Conservation (phyloP, 768 basidiomycete species). For the Suillus lakei region DNA sequence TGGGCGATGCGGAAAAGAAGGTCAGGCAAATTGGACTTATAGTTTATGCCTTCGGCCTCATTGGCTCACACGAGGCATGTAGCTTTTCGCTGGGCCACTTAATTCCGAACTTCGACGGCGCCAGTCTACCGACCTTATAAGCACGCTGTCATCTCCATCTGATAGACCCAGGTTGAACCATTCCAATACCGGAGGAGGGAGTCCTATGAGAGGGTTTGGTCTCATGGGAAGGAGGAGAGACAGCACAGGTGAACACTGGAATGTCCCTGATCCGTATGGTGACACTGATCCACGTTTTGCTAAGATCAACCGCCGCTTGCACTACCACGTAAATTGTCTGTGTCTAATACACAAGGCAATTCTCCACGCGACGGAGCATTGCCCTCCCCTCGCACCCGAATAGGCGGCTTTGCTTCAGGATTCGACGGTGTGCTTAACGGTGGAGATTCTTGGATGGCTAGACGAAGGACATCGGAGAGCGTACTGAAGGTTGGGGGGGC, state of each 20-base stretch:
- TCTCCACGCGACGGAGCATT: slow-evolving; percentile 57
- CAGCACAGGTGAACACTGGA: slow-evolving; percentile 57
- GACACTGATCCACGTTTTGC: slow-evolving; percentile 16
- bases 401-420: slow-evolving; percentile 58
- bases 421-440: slow-evolving; percentile 76
- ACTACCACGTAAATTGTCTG: slow-evolving; percentile 69
- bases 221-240: slow-evolving; percentile 67
- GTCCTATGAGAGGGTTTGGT: slow-evolving; percentile 72
- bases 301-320: slow-evolving; percentile 62
- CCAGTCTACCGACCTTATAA: slow-evolving; percentile 76
- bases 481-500: slow-evolving; percentile 44
- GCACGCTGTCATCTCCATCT: slow-evolving; percentile 57
- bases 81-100: slow-evolving; percentile 81
- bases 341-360: slow-evolving; percentile 59
- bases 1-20: slow-evolving; percentile 87
- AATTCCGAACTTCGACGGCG: slow-evolving; percentile 90
- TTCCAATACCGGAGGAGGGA: slow-evolving; percentile 46
- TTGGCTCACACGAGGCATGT: slow-evolving; percentile 35
- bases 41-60: slow-evolving; percentile 15
- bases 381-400: slow-evolving; percentile 67
- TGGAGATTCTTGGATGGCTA: slow-evolving; percentile 72
- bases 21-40: slow-evolving; percentile 44
- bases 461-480: slow-evolving; percentile 65
- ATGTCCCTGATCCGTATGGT: slow-evolving; percentile 5
- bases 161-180: slow-evolving; percentile 67